A percentile compares a stretch with the other conserved stretches of the same genome.
Evolutionary conservation across 2,329 filamentous ascomycete genomes (phyloP).

Genomic region (Hansfordia pulvinata): DNA sequence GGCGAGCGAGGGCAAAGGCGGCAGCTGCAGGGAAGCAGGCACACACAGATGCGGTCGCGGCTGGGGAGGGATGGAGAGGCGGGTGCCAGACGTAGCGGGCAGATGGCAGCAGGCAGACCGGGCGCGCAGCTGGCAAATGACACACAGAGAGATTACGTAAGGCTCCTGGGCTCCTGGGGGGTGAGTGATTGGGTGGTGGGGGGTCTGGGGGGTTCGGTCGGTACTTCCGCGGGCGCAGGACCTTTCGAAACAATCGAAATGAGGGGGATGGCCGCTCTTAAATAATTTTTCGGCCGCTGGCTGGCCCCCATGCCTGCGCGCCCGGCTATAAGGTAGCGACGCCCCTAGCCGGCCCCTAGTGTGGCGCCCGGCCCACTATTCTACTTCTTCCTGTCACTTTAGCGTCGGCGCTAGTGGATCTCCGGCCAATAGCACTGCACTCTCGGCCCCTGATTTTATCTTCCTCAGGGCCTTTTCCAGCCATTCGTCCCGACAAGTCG

Average conservation of each 20-base stretch:
- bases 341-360: no score
- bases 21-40: no score
- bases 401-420: constrained; percentile 9
- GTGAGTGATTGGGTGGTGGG: constrained; percentile 16
- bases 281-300: constrained; percentile 35
- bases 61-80: background rate
- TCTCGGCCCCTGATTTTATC: constrained; percentile 14
- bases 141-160: constrained; percentile 10
- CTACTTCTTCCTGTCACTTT: constrained; percentile 13
- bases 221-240: constrained; percentile 36
- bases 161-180: constrained; percentile 15
- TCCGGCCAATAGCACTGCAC: constrained; percentile 11
- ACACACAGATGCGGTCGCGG: no score
- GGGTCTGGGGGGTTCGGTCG: constrained; percentile 37
- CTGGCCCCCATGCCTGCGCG: constrained; percentile 12
- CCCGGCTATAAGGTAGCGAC: constrained; percentile 13
- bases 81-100: constrained; percentile 13
- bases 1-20: no score
- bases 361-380: constrained; percentile 17
- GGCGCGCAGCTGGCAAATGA: background rate
- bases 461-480: constrained; percentile 10
- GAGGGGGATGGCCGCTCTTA: constrained; percentile 38
- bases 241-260: constrained; percentile 30
- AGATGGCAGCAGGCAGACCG: constrained; percentile 12
- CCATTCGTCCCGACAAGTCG: background rate